phyloP scores from a whole-genome alignment of 768 basidiomycete species.

The Lactarius tabidus region DNA sequence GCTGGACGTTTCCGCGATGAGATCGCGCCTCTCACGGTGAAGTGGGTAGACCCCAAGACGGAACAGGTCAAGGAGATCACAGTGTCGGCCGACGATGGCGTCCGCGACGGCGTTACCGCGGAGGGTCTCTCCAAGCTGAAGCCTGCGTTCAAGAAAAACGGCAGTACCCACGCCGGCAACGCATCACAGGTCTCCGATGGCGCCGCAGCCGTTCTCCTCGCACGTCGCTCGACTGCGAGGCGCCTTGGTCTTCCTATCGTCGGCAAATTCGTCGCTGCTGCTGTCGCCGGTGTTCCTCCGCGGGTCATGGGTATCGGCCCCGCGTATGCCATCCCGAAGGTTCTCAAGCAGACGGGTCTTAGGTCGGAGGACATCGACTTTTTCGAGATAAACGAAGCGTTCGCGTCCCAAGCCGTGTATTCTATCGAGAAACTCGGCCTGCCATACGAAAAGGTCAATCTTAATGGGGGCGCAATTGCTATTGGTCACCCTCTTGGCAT shows the following conservation, averaged over 20 bases:
- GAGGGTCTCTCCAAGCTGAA: constrained; percentile 78
- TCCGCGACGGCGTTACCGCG: constrained; percentile 78
- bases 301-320: constrained; percentile 92
- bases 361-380: constrained; percentile 74
- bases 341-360: constrained; percentile 64
- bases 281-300: constrained; percentile 76
- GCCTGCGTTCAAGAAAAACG: constrained; percentile 77
- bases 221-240: constrained; percentile 74
- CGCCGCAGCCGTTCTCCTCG: constrained; percentile 83
- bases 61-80: constrained; percentile 61
- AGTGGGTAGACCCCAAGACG: constrained; percentile 67
- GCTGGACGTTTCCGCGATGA: constrained; percentile 79
- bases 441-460: constrained; percentile 75
- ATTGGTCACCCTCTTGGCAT: constrained; percentile 85
- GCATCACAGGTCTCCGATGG: constrained; percentile 91
- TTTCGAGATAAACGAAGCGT: constrained; percentile 91
- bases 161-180: constrained; percentile 79
- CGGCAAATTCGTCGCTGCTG: constrained; percentile 76
- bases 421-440: constrained; percentile 65
- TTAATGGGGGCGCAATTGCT: constrained; percentile 85
- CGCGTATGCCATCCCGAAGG: constrained; percentile 78
- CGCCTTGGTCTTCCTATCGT: constrained; percentile 81
- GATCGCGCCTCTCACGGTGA: constrained; percentile 76
- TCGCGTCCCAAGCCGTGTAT: constrained; percentile 80
- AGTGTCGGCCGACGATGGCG: constrained; percentile 81